Evolutionary conservation across 176 grass and related monocot species (phyloP).

Genomic region (Oryza australiensis): DNA sequence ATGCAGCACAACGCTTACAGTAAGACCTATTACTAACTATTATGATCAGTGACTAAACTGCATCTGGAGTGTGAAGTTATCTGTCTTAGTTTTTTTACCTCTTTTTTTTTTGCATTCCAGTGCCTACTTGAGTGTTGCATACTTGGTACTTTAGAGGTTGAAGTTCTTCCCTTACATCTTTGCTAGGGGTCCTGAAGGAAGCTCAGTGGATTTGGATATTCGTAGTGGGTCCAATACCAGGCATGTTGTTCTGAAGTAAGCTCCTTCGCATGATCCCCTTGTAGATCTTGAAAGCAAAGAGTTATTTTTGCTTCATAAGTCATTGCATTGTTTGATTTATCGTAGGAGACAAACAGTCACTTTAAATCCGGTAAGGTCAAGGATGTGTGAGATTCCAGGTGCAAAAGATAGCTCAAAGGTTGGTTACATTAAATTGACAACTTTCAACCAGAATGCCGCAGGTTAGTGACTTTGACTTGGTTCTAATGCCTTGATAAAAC

Average conservation of each 20-base stretch:
- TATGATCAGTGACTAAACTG: constrained; percentile 7
- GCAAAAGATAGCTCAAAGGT: constrained; percentile 68
- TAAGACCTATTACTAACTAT: constrained; percentile 35
- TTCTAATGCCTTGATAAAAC: neutral
- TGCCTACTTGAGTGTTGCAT: neutral
- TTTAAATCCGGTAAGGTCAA: constrained; percentile 80
- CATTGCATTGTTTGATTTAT: constrained; percentile 16
- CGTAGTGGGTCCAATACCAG: constrained; percentile 64
- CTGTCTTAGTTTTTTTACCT: constrained; percentile 7
- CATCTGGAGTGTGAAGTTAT: neutral
- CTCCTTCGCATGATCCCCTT: constrained; percentile 3
- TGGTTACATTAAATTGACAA: constrained; percentile 98
- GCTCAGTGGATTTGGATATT: constrained; percentile 73
- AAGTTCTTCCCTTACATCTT: neutral
- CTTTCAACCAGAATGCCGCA: constrained; percentile 97
- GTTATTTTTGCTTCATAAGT: neutral
- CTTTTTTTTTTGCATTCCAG: neutral
- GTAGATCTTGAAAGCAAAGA: neutral
- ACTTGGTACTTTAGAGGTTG: neutral
- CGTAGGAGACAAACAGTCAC: constrained; percentile 78
- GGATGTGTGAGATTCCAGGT: constrained; percentile 86
- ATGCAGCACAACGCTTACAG: constrained; percentile 82
- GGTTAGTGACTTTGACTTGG: constrained; percentile 40
- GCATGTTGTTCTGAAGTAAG: constrained; percentile 69
- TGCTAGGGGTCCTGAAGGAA: constrained; percentile 90